Conservation (phyloP, 192 early-diverging fungal species). For the Chytriomyces confervae region DNA sequence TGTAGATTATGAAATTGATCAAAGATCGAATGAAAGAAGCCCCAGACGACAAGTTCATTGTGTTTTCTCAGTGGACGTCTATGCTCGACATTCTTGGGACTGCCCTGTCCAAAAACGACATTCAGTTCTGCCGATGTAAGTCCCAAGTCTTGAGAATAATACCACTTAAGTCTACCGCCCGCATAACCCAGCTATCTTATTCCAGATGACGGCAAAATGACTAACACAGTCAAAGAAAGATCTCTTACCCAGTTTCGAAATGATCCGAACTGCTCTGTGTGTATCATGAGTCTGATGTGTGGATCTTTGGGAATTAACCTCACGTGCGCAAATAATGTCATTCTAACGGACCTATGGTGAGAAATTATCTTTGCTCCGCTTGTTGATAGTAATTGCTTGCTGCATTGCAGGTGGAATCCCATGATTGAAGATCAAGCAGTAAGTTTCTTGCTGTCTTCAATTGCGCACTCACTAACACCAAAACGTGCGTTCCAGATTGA, state of each 20-base stretch:
- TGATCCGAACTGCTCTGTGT: slow-evolving; percentile 17
- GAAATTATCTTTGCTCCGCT: background rate
- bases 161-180: background rate
- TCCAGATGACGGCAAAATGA: slow-evolving; percentile 40
- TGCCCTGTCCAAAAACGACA: background rate
- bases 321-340: slow-evolving; percentile 46
- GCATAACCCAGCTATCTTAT: background rate
- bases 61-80: slow-evolving; percentile 92
- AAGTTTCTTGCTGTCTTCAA: background rate
- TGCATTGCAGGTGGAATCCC: slow-evolving; percentile 62
- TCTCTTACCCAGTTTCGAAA: slow-evolving; percentile 17
- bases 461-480: background rate
- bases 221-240: background rate
- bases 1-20: slow-evolving; percentile 29
- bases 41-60: slow-evolving; percentile 70
- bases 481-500: slow-evolving; percentile 50
- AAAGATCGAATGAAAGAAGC: slow-evolving; percentile 1
- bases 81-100: slow-evolving; percentile 48
- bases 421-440: slow-evolving; percentile 69
- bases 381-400: background rate
- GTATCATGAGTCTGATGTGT: slow-evolving; percentile 45
- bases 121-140: slow-evolving; percentile 9
- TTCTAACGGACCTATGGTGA: slow-evolving; percentile 52
- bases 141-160: background rate
- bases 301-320: slow-evolving; percentile 50